Percentiles rank a stretch among this genome's conserved stretches.
Evolutionary conservation across 768 basidiomycete species (phyloP).

Genomic region (Rubroboletus satanas): DNA sequence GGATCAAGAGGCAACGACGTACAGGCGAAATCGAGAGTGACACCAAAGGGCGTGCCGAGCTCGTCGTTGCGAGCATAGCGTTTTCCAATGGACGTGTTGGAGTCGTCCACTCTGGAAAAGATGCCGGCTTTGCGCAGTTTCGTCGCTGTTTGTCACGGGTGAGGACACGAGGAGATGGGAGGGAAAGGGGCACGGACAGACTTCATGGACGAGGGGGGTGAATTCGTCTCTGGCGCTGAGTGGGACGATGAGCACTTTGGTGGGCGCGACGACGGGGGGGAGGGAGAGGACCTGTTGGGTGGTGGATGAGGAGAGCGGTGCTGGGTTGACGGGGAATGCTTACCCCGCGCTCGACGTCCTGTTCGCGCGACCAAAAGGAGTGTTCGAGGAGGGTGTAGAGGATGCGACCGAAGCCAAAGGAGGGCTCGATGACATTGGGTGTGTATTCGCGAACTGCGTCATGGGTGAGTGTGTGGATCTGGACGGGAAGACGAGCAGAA

Average conservation of each 20-base stretch:
- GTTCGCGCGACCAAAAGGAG: conserved; percentile 91
- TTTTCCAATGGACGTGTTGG: conserved; percentile 90
- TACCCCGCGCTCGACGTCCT: conserved; percentile 87
- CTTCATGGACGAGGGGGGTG: conserved; percentile 76
- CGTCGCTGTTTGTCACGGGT: conserved; percentile 48
- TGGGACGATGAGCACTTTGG: conserved; percentile 95
- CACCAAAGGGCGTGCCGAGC: conserved; percentile 94
- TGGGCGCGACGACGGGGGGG: conserved; percentile 86
- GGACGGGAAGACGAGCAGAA: neutral
- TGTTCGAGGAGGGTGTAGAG: conserved; percentile 93
- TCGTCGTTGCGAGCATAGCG: conserved; percentile 98
- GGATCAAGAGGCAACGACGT: neutral
- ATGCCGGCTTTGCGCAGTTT: conserved; percentile 87
- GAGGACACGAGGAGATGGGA: neutral
- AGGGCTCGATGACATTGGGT: conserved; percentile 98
- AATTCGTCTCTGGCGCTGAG: conserved; percentile 84
- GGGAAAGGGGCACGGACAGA: conserved; percentile 61
- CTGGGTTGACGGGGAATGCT: conserved; percentile 25
- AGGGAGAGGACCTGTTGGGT: conserved; percentile 83
- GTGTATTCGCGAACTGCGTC: conserved; percentile 85
- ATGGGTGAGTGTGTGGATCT: conserved; percentile 18
- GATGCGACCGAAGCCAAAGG: conserved; percentile 96
- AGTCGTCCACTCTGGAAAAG: conserved; percentile 93
- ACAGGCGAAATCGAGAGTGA: conserved; percentile 96
- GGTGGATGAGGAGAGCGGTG: neutral